Evolutionary conservation across 352 stramenopile genomes (phyloP).

Genomic region (Pythium oligandrum): DNA sequence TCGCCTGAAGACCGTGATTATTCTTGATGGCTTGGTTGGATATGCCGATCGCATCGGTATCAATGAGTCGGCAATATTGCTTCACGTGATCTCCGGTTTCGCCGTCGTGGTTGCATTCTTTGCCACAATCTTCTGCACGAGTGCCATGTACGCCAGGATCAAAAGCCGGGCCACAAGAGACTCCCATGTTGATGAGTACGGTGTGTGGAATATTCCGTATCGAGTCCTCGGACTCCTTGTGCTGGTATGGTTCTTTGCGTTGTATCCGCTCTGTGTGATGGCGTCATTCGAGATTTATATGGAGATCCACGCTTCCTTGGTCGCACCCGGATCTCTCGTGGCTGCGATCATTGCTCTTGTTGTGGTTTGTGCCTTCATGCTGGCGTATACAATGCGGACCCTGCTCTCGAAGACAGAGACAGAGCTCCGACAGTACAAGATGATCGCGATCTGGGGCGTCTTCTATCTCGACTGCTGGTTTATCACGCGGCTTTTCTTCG

Average conservation of each 20-base stretch:
- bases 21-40: conserved; percentile 50
- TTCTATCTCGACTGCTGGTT: conserved; percentile 65
- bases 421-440: conserved; percentile 51
- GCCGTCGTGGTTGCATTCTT: conserved; percentile 26
- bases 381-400: conserved; percentile 41
- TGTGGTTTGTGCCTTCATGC: conserved; percentile 38
- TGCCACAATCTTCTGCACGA: too few relatives aligned
- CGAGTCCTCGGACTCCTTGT: conserved; percentile 54
- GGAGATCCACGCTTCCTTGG: conserved; percentile 33
- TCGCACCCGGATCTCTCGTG: conserved; percentile 23
- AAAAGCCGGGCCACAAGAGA: too few relatives aligned
- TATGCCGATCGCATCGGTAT: conserved; percentile 56
- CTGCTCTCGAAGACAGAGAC: conserved; percentile 54
- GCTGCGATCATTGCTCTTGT: conserved; percentile 40
- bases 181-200: too few relatives aligned
- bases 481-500: conserved; percentile 59
- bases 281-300: conserved; percentile 66
- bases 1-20: conserved; percentile 45
- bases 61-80: conserved; percentile 43
- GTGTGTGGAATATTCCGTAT: conserved; percentile 38
- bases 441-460: conserved; percentile 51
- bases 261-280: conserved; percentile 62
- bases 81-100: conserved; percentile 34
- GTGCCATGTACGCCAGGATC: too few relatives aligned
- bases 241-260: conserved; percentile 55